A percentile compares a stretch with the other conserved stretches of the same genome.
Conservation (phyloP, 305 asterid species). For the Solanum hybrid region DNA sequence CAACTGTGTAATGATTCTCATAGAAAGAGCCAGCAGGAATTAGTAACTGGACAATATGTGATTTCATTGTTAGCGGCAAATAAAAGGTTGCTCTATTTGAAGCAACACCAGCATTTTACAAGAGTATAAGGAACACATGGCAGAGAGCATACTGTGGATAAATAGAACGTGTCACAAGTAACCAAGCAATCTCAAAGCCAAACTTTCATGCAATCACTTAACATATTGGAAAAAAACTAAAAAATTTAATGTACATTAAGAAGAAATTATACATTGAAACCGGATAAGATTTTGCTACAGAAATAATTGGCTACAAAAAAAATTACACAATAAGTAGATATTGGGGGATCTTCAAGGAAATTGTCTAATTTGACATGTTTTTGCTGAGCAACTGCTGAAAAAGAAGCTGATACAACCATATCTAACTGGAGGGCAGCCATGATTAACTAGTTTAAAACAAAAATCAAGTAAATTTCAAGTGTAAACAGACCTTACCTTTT, state of each 20-base stretch:
- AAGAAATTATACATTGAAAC: neutral
- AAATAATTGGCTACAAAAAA: neutral
- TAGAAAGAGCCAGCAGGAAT: neutral
- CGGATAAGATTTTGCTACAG: conserved; percentile 4
- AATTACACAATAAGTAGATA: conserved; percentile 68
- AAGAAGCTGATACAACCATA: conserved; percentile 41
- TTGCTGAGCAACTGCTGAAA: conserved; percentile 34
- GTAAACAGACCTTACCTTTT: neutral
- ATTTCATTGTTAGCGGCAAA: neutral
- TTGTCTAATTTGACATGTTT: conserved; percentile 56
- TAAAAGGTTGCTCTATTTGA: neutral
- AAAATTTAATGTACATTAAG: neutral
- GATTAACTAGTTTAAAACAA: neutral
- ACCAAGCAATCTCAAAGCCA: neutral
- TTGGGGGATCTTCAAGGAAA: conserved; percentile 65
- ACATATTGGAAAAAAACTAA: neutral
- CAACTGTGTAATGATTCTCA: neutral
- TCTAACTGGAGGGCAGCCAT: conserved; percentile 27
- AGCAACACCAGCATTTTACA: neutral
- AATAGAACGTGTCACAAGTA: neutral
- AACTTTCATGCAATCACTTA: neutral
- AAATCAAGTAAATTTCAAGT: neutral
- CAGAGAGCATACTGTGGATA: neutral
- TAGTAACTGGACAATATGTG: neutral
- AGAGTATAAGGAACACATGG: neutral